Percentiles rank a stretch among this genome's conserved stretches.
phyloP scores from a whole-genome alignment of 2,329 filamentous ascomycete genomes.

The Calonectria hawksworthii region DNA sequence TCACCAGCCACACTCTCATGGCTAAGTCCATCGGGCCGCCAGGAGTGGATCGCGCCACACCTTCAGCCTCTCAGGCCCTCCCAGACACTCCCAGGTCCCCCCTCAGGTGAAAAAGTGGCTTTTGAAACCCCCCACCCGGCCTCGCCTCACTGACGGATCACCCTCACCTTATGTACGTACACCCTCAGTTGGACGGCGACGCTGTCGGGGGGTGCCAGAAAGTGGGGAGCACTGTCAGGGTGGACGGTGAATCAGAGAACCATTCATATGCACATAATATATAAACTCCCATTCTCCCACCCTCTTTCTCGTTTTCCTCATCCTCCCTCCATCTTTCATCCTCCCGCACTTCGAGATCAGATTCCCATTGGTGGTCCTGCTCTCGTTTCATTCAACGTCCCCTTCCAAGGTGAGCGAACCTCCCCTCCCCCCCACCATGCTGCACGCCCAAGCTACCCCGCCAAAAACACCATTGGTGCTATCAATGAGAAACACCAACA shows the following conservation, averaged over 20 bases:
- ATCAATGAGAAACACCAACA: slow-evolving; percentile 45
- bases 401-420: slow-evolving; percentile 37
- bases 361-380: slow-evolving; percentile 26
- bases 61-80: slow-evolving; percentile 13
- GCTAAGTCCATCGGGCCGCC: background rate
- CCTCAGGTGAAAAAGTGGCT: slow-evolving; percentile 10
- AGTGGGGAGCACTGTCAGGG: slow-evolving; percentile 14
- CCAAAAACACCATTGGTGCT: slow-evolving; percentile 44
- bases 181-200: slow-evolving; percentile 10
- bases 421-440: slow-evolving; percentile 33
- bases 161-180: slow-evolving; percentile 10
- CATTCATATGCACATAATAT: slow-evolving; percentile 19
- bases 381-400: slow-evolving; percentile 30
- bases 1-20: background rate
- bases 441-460: slow-evolving; percentile 42
- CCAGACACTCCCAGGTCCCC: slow-evolving; percentile 23
- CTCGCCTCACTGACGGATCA: background rate
- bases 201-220: slow-evolving; percentile 7
- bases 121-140: slow-evolving; percentile 1
- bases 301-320: slow-evolving; percentile 32
- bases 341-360: slow-evolving; percentile 28
- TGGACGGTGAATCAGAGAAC: slow-evolving; percentile 9
- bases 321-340: slow-evolving; percentile 26
- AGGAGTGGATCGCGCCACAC: slow-evolving; percentile 5
- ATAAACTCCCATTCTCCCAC: slow-evolving; percentile 39